Conservation (phyloP, 2,329 filamentous ascomycete species). For the Stachybotrys echinatus region DNA sequence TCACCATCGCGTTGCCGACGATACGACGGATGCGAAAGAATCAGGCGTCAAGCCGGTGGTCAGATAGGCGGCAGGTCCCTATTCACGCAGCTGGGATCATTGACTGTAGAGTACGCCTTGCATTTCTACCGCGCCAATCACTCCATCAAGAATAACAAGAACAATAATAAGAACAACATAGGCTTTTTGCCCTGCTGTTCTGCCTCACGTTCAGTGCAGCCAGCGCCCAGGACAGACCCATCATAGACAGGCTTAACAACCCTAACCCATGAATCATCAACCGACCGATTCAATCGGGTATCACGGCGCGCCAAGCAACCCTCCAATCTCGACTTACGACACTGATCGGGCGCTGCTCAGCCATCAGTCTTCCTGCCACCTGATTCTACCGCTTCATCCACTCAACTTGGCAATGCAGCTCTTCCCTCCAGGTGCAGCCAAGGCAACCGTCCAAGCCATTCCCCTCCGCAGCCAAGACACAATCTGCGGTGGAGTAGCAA, state of each 20-base stretch:
- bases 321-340: not conserved
- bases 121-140: too few species aligned
- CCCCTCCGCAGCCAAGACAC: not conserved
- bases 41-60: too few species aligned
- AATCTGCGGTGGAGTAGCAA: not conserved
- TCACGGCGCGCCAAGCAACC: not conserved
- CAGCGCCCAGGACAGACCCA: too few species aligned
- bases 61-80: too few species aligned
- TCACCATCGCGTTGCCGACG: not conserved
- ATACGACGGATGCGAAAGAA: not conserved
- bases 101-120: too few species aligned
- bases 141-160: too few species aligned
- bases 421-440: not conserved
- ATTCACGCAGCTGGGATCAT: too few species aligned
- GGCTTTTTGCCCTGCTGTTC: too few species aligned
- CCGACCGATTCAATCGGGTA: not conserved
- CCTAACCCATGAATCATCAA: not conserved
- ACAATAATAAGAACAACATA: too few species aligned
- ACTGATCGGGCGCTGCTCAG: not conserved
- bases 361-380: not conserved
- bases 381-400: too few species aligned
- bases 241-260: not conserved
- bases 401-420: not conserved
- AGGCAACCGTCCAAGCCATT: too few species aligned
- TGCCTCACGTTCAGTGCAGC: too few species aligned